Evolutionary conservation across 1,284 basidiomycete genomes (phyloP).

Genomic region (Leccinum solheimii): DNA sequence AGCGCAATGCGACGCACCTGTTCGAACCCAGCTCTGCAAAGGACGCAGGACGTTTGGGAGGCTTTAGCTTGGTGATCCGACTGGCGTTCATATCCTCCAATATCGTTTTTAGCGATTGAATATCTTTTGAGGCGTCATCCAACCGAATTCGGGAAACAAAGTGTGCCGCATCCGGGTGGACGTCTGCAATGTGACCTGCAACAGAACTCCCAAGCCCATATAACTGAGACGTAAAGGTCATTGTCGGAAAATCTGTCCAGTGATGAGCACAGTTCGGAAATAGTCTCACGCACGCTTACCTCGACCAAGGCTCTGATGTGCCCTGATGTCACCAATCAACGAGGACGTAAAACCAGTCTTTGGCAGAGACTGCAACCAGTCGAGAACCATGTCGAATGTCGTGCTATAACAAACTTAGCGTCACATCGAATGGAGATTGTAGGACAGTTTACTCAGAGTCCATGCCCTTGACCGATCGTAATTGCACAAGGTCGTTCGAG

Average conservation of each 20-base stretch:
- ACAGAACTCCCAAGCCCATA: slow-evolving; percentile 42
- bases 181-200: slow-evolving; percentile 34
- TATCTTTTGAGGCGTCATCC: slow-evolving; percentile 15
- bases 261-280: slow-evolving; percentile 7
- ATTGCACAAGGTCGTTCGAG: slow-evolving; percentile 19
- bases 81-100: slow-evolving; percentile 39
- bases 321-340: slow-evolving; percentile 49
- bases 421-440: background rate
- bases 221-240: slow-evolving; percentile 51
- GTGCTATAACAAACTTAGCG: slow-evolving; percentile 35
- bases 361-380: slow-evolving; percentile 43
- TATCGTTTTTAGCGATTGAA: slow-evolving; percentile 28
- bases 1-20: slow-evolving; percentile 20
- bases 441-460: slow-evolving; percentile 32
- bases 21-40: slow-evolving; percentile 23
- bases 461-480: slow-evolving; percentile 10
- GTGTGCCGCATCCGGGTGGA: slow-evolving; percentile 27
- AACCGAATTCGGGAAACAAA: slow-evolving; percentile 24
- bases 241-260: slow-evolving; percentile 52
- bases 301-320: slow-evolving; percentile 50
- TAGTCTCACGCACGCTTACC: slow-evolving; percentile 37
- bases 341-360: slow-evolving; percentile 31
- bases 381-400: slow-evolving; percentile 41
- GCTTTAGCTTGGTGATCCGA: slow-evolving; percentile 40
- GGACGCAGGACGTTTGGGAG: slow-evolving; percentile 37